phyloP scores from a whole-genome alignment of 164 flowering plant genomes.

The Liriodendron chinense region DNA sequence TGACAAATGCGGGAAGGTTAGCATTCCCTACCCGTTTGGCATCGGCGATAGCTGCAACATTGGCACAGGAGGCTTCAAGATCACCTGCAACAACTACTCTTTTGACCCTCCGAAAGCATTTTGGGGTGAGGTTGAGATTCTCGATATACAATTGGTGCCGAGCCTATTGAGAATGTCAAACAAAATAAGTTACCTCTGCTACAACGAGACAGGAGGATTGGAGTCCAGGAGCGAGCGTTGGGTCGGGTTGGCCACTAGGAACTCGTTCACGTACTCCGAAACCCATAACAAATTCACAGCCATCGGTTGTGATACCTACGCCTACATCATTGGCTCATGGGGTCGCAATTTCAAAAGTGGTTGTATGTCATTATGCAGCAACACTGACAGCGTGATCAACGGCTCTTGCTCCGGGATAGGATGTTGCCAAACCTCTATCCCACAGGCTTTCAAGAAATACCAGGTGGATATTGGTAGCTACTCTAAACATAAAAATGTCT shows the following conservation, averaged over 20 bases:
- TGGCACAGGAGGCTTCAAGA: background rate
- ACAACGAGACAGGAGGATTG: background rate
- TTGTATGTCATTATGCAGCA: background rate
- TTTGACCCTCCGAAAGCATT: too few relatives aligned
- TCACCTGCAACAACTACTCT: background rate
- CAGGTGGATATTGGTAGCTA: background rate
- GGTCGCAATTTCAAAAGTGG: background rate
- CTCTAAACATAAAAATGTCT: background rate
- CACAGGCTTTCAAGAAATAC: background rate
- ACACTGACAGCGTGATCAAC: background rate
- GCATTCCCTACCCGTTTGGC: constrained; percentile 9
- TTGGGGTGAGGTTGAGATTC: background rate
- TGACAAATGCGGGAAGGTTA: constrained; percentile 2
- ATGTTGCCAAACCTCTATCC: constrained; percentile 12
- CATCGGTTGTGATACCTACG: constrained; percentile 7
- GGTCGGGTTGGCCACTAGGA: background rate
- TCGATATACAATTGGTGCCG: background rate
- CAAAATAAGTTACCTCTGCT: background rate
- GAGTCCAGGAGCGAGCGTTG: accelerated
- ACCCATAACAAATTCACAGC: constrained; percentile 9
- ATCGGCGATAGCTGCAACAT: background rate
- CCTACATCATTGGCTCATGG: background rate
- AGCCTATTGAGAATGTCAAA: too few relatives aligned
- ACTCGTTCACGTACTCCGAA: constrained; percentile 1
- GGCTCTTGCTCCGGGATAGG: constrained; percentile 8